A percentile compares a stretch with the other conserved stretches of the same genome.
These are phyloP conservation scores for Rhizophlyctis rosea DNA, from an alignment of 192 early-diverging fungal species.

Conservation along the genomic window DNA sequence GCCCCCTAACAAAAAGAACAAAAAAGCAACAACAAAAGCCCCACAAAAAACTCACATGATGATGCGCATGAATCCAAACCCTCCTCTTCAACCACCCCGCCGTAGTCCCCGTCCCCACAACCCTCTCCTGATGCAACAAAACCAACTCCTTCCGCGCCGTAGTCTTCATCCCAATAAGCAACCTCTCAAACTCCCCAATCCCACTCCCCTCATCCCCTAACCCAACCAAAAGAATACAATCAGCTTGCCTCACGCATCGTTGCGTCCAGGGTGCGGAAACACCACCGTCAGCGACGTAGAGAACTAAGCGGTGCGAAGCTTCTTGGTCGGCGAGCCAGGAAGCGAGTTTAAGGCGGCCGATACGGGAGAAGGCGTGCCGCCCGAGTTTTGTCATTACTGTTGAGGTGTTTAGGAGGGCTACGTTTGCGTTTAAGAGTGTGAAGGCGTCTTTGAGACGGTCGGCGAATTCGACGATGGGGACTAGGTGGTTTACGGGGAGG, in stretches of 20 bases:
- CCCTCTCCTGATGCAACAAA: constrained; percentile 76
- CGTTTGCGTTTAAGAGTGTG: constrained; percentile 61
- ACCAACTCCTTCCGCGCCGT: constrained; percentile 98
- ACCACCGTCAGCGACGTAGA: constrained; percentile 95
- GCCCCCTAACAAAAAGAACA: too few relatives aligned
- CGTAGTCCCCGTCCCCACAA: constrained; percentile 77
- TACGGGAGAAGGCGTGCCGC: constrained; percentile 83
- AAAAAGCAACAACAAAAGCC: constrained; percentile 10
- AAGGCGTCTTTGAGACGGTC: constrained; percentile 74
- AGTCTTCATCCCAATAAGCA: constrained; percentile 91
- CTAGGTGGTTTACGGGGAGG: constrained; percentile 75
- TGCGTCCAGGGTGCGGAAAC: constrained; percentile 88
- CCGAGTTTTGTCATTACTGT: constrained; percentile 80
- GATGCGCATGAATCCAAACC: constrained; percentile 94
- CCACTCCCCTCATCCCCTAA: constrained; percentile 84
- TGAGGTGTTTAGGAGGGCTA: constrained; percentile 76
- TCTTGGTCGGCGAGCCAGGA: constrained; percentile 95
- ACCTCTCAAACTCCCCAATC: constrained; percentile 89
- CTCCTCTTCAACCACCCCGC: constrained; percentile 89
- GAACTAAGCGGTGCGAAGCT: constrained; percentile 77
- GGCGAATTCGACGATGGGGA: constrained; percentile 88
- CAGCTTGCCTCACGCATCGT: constrained; percentile 86
- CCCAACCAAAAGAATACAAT: constrained; percentile 93
- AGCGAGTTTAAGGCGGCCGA: constrained; percentile 90
- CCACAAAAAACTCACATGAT: constrained; percentile 69